Evolutionary conservation across 768 basidiomycete genomes (phyloP), one percentile per base, ranked within the genome.

Genomic region (Naganishia randhawae): DNA sequence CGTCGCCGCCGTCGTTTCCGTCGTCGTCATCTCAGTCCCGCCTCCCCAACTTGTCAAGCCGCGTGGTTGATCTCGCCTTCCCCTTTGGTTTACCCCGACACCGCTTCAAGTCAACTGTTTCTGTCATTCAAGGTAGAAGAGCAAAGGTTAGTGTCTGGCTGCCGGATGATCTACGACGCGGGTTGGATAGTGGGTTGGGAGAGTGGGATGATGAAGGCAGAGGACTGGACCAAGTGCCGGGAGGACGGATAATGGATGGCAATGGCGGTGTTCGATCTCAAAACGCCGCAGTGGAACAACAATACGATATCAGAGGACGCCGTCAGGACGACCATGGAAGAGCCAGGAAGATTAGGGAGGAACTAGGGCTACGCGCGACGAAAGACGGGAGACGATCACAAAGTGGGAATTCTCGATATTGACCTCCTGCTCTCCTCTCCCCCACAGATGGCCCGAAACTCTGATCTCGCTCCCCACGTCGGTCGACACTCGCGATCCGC

Each of bases 401-500:
- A 11, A 31, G 22, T 3, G 57, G 17, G 27, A 41, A 22, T n/a
- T 17, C 1, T 19, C 31, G 33, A 11, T 33, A 55, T 35, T 33
- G 39, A 61, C 37, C 31, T 50, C 14, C 19, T 39, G 13, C 63
- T 3, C 10, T 22, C 2, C 45, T 17, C 31, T 64, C 31, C 6
- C 45, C n/a, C 63, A 27, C 70, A 79, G 78, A 79, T 80, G 80
- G 78, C 81, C 69, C 78, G 81, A 75, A 80, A 80, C 72, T 89
- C 89, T 83, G 87, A 89, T 84, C 83, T 93, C 81, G 87, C 86
- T 80, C 86, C 89, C 73, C 85, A 88, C 79, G 83, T 93, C 80
- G 90, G 90, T 76, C 85, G 89, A 62, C 83, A 89, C 80, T 91
- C 91, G 73, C 87, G 89, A 76, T 90, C 90, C 65, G 87, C 88